Evolutionary conservation across 495 filamentous ascomycete genomes (phyloP).

Genomic region (Penicillium flavigenum): DNA sequence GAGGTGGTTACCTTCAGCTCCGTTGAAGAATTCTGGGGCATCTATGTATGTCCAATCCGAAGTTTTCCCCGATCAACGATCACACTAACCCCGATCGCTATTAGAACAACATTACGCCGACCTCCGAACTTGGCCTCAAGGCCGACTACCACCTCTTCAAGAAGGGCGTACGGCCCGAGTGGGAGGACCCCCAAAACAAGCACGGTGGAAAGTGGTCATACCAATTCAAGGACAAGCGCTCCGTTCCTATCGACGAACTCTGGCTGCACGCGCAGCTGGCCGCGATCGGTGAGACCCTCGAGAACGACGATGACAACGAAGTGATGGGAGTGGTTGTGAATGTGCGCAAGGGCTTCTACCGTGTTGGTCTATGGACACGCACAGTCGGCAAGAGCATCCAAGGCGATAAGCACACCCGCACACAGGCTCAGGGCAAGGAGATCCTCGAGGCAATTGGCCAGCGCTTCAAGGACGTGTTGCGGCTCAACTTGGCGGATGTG

Average conservation of each 20-base stretch:
- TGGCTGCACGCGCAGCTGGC: slow-evolving; percentile 97
- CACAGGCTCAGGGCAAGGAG: slow-evolving; percentile 76
- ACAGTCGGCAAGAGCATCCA: slow-evolving; percentile 81
- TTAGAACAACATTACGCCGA: slow-evolving; percentile 97
- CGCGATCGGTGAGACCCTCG: slow-evolving; percentile 96
- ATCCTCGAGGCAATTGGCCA: slow-evolving; percentile 77
- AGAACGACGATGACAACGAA: slow-evolving; percentile 85
- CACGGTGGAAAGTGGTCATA: slow-evolving; percentile 98
- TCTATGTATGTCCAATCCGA: slow-evolving; percentile 71
- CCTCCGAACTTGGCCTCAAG: slow-evolving; percentile 92
- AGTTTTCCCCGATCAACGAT: background rate
- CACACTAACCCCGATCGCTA: slow-evolving; percentile 1
- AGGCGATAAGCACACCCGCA: slow-evolving; percentile 68
- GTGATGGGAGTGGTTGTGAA: slow-evolving; percentile 99
- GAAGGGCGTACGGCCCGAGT: slow-evolving; percentile 91
- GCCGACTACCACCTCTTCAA: slow-evolving; percentile 99
- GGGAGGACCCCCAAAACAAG: slow-evolving; percentile 98
- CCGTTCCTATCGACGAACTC: slow-evolving; percentile 85
- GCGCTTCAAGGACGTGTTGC: slow-evolving; percentile 87
- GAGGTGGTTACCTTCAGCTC: slow-evolving; percentile 98
- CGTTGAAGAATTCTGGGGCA: slow-evolving; percentile 99
- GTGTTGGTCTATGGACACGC: slow-evolving; percentile 90
- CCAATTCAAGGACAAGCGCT: slow-evolving; percentile 92
- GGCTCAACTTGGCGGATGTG: slow-evolving; percentile 67
- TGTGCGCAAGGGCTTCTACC: slow-evolving; percentile 96